phyloP scores from a whole-genome alignment of 139 green algal species.

The Chlamydomonas eustigma region DNA sequence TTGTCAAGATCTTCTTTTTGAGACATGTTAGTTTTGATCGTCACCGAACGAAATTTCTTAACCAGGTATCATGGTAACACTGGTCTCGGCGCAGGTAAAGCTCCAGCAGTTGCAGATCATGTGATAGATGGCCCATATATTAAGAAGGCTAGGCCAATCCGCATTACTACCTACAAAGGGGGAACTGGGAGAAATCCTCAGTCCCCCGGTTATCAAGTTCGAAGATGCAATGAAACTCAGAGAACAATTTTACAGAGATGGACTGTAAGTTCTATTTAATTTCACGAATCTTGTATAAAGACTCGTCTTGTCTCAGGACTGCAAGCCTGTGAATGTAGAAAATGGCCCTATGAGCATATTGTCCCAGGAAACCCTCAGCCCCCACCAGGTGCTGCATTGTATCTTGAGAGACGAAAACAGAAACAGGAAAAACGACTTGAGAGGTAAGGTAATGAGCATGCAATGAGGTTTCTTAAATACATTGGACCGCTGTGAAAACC shows the following conservation, averaged over 20 bases:
- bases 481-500: too few relatives aligned
- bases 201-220: background rate
- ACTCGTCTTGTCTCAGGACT: too few relatives aligned
- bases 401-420: constrained; percentile 20
- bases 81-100: too few relatives aligned
- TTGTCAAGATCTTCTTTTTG: too few relatives aligned
- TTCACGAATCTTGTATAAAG: too few relatives aligned
- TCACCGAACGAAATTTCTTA: too few relatives aligned
- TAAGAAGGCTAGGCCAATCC: background rate
- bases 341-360: constrained; percentile 47
- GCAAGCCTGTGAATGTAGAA: constrained; percentile 16
- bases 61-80: too few relatives aligned
- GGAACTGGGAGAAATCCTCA: background rate
- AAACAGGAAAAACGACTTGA: constrained; percentile 23
- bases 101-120: background rate
- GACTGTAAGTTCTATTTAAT: constrained; percentile 23
- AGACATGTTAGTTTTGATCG: too few relatives aligned
- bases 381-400: constrained; percentile 18
- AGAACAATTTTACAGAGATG: constrained; percentile 14
- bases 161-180: too few relatives aligned
- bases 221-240: constrained; percentile 22
- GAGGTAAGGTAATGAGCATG: too few relatives aligned
- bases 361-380: constrained; percentile 30
- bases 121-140: background rate
- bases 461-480: too few relatives aligned